Conservation (phyloP, 2,329 filamentous ascomycete genomes). For the Phialemonium atrogriseum region DNA sequence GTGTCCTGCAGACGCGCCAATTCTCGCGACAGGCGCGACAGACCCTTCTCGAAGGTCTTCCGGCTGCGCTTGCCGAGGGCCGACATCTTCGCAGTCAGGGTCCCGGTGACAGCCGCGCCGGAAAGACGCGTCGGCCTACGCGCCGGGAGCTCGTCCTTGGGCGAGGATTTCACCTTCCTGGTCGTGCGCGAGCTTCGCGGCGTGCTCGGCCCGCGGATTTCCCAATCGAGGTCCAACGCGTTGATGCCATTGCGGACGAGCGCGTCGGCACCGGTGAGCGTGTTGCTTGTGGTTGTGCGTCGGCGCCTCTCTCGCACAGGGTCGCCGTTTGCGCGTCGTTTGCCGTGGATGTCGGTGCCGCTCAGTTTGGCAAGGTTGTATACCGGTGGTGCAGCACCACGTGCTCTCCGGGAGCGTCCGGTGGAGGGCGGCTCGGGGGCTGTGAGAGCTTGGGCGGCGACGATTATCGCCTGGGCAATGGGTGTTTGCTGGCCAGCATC, state of each 20-base stretch:
- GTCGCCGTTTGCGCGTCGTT: constrained; percentile 44
- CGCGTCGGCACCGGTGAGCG: constrained; percentile 19
- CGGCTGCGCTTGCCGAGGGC: constrained; percentile 53
- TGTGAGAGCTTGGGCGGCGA: constrained; percentile 6
- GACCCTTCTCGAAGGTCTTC: constrained; percentile 41
- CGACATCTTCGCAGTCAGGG: constrained; percentile 37
- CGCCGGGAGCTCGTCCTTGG: constrained; percentile 16
- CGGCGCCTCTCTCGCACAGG: constrained; percentile 33
- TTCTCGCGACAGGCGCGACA: constrained; percentile 45
- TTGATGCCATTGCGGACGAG: constrained; percentile 29
- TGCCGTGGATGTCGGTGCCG: constrained; percentile 54
- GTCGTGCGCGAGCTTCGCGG: constrained; percentile 23
- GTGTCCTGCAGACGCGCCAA: constrained; percentile 52
- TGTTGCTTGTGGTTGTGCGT: constrained; percentile 35
- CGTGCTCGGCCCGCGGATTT: constrained; percentile 27
- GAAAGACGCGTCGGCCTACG: constrained; percentile 37
- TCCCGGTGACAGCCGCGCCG: constrained; percentile 31
- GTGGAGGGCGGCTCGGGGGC: constrained; percentile 13
- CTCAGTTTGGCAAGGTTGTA: constrained; percentile 60
- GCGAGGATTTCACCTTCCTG: constrained; percentile 20
- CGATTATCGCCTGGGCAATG: constrained; percentile 12
- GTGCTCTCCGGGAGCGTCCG: constrained; percentile 45
- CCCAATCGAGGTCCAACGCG: constrained; percentile 37
- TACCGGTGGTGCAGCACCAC: constrained; percentile 46
- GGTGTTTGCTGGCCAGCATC: background rate